Evolutionary conservation across 192 early-diverging fungal species (phyloP), one percentile per base, ranked within the genome.

Genomic region (Rhizoclosmatium sp.): DNA sequence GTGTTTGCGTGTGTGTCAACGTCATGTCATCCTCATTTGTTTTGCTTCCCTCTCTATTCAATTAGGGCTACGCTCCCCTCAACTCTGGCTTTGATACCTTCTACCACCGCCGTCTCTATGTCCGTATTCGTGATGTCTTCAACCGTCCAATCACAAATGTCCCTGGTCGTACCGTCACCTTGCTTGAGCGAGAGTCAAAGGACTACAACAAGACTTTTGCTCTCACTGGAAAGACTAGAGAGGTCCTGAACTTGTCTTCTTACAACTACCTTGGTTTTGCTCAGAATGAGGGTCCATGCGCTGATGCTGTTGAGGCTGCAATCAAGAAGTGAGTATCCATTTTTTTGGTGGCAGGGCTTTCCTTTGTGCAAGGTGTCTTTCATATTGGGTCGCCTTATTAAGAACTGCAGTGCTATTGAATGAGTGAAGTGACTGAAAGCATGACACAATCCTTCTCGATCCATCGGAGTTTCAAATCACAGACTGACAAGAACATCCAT

Each of bases 241-340:
- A 95, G 78, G 91, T 89, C 47, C 90, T 99, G 78, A 99, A 99
- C 82, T 85, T 99, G 81, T 93, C 95, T 1, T 97, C 95, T 16
- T 99, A 99, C 87, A 99, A 99, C 82, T 99, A 99, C 80, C 90
- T 99, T 68, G 97, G 97, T 2, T 99, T 99, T 88, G 96, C 95
- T 54, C 95, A 98, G 86, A 90, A 83, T 71, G 83, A 92, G 49
- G 98, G 98, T 9, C 95, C 95, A 5, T 99, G 98, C 73, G 95
- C 97, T 0, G 98, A 99, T 78, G 92, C 92, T 59, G 98, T 98
- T 9, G 94, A 98, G 81, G 83, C 87, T 47, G 83, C 90, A 4
- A 87, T 97, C 65, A 79, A 83, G 19, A 89, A 91, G 74, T 86
- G 75, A 67, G 72, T 75, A 48, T 16, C 23, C 14, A 10, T 49